These are phyloP conservation scores for Rhodotorula paludigena DNA, from an alignment of 768 basidiomycete species.

Conservation along the genomic window DNA sequence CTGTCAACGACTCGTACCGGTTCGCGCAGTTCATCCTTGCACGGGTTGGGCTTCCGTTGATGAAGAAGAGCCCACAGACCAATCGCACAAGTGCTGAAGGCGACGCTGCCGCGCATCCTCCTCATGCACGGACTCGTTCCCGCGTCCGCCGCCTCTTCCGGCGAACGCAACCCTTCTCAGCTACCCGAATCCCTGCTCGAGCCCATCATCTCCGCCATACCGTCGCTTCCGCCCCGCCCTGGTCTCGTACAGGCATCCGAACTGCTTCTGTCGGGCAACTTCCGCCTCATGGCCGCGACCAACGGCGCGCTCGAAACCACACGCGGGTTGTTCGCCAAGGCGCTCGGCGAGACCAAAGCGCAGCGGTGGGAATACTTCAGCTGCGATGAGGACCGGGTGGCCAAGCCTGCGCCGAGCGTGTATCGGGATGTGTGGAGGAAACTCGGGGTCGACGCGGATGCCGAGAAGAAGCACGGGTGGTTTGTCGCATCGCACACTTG, in stretches of 20 bases:
- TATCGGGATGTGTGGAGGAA: slow-evolving; percentile 20
- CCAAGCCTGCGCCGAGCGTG: slow-evolving; percentile 31
- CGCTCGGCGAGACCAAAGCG: slow-evolving; percentile 8
- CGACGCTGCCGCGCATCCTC: slow-evolving; percentile 21
- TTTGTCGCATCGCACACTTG: slow-evolving; percentile 30
- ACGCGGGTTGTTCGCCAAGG: neutral
- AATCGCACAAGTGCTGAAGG: slow-evolving; percentile 24
- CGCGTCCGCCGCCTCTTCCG: neutral
- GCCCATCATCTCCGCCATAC: slow-evolving; percentile 6
- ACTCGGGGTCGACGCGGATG: neutral
- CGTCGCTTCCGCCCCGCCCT: neutral
- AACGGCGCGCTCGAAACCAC: slow-evolving; percentile 32
- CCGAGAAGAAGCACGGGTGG: slow-evolving; percentile 17
- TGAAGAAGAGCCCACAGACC: neutral
- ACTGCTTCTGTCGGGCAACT: neutral
- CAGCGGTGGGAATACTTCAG: slow-evolving; percentile 15
- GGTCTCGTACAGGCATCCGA: neutral
- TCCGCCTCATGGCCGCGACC: slow-evolving; percentile 22
- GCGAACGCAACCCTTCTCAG: neutral
- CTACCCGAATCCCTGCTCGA: neutral
- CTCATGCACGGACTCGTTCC: slow-evolving; percentile 12
- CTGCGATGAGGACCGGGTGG: slow-evolving; percentile 23
- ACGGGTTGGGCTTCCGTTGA: neutral
- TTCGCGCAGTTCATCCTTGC: neutral
- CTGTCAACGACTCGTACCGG: slow-evolving; percentile 29